These are phyloP conservation scores for Fusarium torreyae DNA, from an alignment of 2,329 filamentous ascomycete genomes.

Conservation along the genomic window DNA sequence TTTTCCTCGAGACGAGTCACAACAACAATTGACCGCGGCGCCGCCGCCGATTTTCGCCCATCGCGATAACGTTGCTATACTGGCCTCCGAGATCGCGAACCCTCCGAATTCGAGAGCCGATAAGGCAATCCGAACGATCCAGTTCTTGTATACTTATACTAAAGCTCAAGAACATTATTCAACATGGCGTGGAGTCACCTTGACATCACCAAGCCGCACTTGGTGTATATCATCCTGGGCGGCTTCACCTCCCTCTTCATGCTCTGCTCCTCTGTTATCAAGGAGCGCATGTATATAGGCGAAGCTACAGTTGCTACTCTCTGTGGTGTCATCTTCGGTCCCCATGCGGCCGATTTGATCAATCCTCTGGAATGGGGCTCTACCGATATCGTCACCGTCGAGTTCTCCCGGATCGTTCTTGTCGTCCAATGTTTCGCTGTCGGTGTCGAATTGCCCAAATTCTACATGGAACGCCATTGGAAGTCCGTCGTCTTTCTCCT, in stretches of 20 bases:
- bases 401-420: slow-evolving; percentile 90
- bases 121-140: slow-evolving; percentile 22
- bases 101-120: slow-evolving; percentile 17
- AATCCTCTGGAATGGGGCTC: slow-evolving; percentile 84
- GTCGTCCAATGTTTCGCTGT: slow-evolving; percentile 95
- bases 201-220: slow-evolving; percentile 91
- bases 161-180: slow-evolving; percentile 4
- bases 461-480: slow-evolving; percentile 99
- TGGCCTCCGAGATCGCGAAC: slow-evolving; percentile 37
- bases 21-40: slow-evolving; percentile 44
- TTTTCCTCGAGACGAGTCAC: slow-evolving; percentile 22
- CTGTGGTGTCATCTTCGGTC: slow-evolving; percentile 90
- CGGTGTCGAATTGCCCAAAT: slow-evolving; percentile 89
- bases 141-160: slow-evolving; percentile 20
- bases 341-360: slow-evolving; percentile 86
- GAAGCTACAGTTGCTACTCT: slow-evolving; percentile 95
- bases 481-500: slow-evolving; percentile 89
- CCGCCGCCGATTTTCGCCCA: slow-evolving; percentile 36
- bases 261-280: slow-evolving; percentile 97
- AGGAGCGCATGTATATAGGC: slow-evolving; percentile 98
- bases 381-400: slow-evolving; percentile 87
- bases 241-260: slow-evolving; percentile 99
- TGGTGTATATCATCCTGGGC: slow-evolving; percentile 98
- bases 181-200: slow-evolving; percentile 85
- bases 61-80: slow-evolving; percentile 33